phyloP scores from a whole-genome alignment of 2,329 filamentous ascomycete species.

The Podosphaera fusca region DNA sequence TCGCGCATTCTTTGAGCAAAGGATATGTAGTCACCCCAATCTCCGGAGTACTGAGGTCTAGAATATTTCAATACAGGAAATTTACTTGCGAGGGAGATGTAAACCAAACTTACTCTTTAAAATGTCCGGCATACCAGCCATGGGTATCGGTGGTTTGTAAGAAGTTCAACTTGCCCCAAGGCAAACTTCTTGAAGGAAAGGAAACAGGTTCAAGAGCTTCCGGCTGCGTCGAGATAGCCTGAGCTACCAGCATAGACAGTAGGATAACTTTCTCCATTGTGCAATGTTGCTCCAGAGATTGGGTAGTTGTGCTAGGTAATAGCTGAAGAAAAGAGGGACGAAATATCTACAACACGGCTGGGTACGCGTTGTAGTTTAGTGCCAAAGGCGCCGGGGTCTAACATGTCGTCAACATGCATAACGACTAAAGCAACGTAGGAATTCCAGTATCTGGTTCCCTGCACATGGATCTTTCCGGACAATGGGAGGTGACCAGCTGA shows the following conservation, averaged over 20 bases:
- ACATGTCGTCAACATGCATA: background rate
- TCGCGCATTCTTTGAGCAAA: conserved; percentile 66
- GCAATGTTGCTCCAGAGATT: background rate
- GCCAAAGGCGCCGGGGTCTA: background rate
- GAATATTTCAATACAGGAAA: conserved; percentile 4
- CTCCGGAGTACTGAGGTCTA: conserved; percentile 73
- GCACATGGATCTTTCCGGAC: too few species aligned
- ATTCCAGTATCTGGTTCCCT: too few species aligned
- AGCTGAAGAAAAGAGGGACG: background rate
- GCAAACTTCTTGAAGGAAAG: conserved; percentile 61
- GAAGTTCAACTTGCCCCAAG: conserved; percentile 91
- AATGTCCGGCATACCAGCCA: conserved; percentile 83
- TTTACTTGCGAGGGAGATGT: background rate
- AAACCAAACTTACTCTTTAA: conserved; percentile 46
- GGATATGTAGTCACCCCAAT: conserved; percentile 96
- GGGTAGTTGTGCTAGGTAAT: background rate
- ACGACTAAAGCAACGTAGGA: too few species aligned
- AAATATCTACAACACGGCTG: background rate
- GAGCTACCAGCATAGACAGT: conserved; percentile 6
- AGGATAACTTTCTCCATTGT: conserved; percentile 5
- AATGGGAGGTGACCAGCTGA: too few species aligned
- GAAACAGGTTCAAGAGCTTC: conserved; percentile 53
- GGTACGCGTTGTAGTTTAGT: background rate
- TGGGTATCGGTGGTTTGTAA: conserved; percentile 93
- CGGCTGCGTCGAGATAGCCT: conserved; percentile 40